Conservation (phyloP, 106 monocot species). For the Allium fistulosum region DNA sequence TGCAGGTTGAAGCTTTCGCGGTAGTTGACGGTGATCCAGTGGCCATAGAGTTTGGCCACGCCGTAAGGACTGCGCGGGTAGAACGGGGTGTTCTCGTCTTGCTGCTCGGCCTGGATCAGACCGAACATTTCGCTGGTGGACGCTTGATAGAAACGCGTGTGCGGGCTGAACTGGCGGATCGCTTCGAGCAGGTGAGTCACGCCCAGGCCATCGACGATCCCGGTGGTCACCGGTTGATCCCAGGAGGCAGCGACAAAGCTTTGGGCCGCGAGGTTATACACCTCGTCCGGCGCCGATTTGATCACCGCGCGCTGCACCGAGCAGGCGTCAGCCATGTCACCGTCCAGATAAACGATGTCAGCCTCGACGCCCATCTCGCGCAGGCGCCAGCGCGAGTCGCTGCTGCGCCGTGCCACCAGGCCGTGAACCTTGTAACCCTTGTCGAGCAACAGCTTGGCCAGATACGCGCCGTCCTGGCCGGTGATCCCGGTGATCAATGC, state of each 20-base stretch:
- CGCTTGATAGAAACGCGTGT: no score
- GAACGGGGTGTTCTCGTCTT: slow-evolving; percentile 31
- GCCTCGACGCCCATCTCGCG: no score
- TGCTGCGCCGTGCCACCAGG: slow-evolving; percentile 86
- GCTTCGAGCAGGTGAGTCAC: slow-evolving; percentile 92
- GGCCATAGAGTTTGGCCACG: no score
- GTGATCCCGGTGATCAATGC: slow-evolving; percentile 89
- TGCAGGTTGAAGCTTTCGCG: slow-evolving; percentile 44
- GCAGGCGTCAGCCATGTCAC: slow-evolving; percentile 91
- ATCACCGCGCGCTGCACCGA: slow-evolving; percentile 95
- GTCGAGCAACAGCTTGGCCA: slow-evolving; percentile 71
- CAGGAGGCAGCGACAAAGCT: slow-evolving; percentile 96
- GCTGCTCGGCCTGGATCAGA: no score
- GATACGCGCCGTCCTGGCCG: slow-evolving; percentile 95
- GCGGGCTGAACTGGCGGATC: no score
- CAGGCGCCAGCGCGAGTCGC: slow-evolving; percentile 83
- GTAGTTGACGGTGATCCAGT: slow-evolving; percentile 55
- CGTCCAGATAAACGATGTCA: slow-evolving; percentile 49
- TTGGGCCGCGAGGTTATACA: slow-evolving; percentile 97
- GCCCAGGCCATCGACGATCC: slow-evolving; percentile 90
- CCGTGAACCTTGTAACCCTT: slow-evolving; percentile 97
- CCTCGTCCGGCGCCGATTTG: slow-evolving; percentile 75
- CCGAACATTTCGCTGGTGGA: no score
- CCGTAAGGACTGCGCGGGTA: slow-evolving; percentile 49
- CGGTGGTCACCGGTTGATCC: slow-evolving; percentile 95